These are phyloP conservation scores for Sporisorium reilianum DNA, from an alignment of 1,284 basidiomycete species.

Conservation along the genomic window DNA sequence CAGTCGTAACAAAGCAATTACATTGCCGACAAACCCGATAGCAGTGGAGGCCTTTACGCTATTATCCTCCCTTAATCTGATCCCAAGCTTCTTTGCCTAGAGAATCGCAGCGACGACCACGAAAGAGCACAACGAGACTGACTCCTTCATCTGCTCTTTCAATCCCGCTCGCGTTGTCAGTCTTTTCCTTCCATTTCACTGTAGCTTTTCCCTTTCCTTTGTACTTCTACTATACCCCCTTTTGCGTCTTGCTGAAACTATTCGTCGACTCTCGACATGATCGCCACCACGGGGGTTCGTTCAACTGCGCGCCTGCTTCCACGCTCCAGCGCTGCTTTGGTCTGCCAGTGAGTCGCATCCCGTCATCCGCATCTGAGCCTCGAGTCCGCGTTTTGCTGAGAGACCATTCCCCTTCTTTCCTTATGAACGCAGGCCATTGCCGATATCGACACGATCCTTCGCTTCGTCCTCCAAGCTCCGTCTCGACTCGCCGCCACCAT, in stretches of 20 bases:
- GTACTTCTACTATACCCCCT: constrained; percentile 34
- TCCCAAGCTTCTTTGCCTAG: constrained; percentile 16
- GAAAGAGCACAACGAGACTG: constrained; percentile 3
- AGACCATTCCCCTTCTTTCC: constrained; percentile 2
- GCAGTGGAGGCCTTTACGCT: constrained; percentile 57
- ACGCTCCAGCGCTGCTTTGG: constrained; percentile 15
- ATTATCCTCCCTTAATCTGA: constrained; percentile 56
- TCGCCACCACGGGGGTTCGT: constrained; percentile 6
- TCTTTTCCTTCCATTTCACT: background rate
- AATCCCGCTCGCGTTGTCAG: constrained; percentile 9
- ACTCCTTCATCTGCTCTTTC: constrained; percentile 2
- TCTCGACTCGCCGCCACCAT: constrained; percentile 29
- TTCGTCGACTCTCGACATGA: constrained; percentile 2
- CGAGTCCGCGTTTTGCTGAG: constrained; percentile 13
- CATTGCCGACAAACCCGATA: constrained; percentile 53
- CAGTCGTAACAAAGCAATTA: constrained; percentile 56
- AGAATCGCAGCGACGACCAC: background rate
- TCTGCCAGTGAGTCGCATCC: constrained; percentile 41
- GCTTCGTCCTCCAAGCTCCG: constrained; percentile 36
- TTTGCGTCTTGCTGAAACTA: constrained; percentile 6
- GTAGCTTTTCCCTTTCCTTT: constrained; percentile 12
- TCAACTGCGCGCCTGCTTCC: constrained; percentile 12
- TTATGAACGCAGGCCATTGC: background rate
- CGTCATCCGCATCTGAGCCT: background rate
- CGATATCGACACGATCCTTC: constrained; percentile 21